Conservation (phyloP, 2,329 filamentous ascomycete genomes). For the Helotiales sp. region DNA sequence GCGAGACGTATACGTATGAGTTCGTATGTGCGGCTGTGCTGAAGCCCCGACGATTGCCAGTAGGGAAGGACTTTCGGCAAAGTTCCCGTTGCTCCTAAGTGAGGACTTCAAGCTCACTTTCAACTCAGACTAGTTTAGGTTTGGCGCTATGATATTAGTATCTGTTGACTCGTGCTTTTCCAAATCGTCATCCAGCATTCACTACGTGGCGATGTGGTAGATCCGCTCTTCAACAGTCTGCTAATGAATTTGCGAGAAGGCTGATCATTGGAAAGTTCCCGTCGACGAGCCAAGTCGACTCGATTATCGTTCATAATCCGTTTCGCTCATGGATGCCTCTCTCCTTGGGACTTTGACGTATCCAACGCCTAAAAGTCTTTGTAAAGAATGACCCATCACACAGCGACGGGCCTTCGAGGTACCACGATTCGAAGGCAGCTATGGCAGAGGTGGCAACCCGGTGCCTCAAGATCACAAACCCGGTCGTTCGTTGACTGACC, state of each 20-base stretch:
- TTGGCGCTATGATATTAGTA: not conserved
- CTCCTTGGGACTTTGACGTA: too few relatives aligned
- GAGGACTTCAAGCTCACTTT: not conserved
- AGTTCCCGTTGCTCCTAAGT: constrained; percentile 6
- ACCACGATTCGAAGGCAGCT: not conserved
- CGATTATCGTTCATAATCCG: too few relatives aligned
- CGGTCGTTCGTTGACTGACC: not conserved
- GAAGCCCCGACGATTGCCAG: not conserved
- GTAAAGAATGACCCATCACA: not conserved
- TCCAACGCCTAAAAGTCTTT: not conserved
- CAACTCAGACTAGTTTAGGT: not conserved
- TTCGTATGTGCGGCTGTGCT: not conserved
- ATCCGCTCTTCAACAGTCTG: not conserved
- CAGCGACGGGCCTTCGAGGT: not conserved
- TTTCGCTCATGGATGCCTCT: too few relatives aligned
- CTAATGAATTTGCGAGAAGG: not conserved
- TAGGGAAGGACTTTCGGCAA: not conserved
- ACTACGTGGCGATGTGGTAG: not conserved
- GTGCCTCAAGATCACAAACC: too few relatives aligned
- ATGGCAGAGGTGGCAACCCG: not conserved
- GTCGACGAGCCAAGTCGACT: not conserved
- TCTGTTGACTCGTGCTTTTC: not conserved
- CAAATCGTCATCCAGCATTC: not conserved
- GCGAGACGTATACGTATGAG: not conserved
- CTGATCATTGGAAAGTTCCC: not conserved